These are phyloP conservation scores for Fusarium graminum DNA, from an alignment of 2,329 filamentous ascomycete genomes.

Conservation along the genomic window DNA sequence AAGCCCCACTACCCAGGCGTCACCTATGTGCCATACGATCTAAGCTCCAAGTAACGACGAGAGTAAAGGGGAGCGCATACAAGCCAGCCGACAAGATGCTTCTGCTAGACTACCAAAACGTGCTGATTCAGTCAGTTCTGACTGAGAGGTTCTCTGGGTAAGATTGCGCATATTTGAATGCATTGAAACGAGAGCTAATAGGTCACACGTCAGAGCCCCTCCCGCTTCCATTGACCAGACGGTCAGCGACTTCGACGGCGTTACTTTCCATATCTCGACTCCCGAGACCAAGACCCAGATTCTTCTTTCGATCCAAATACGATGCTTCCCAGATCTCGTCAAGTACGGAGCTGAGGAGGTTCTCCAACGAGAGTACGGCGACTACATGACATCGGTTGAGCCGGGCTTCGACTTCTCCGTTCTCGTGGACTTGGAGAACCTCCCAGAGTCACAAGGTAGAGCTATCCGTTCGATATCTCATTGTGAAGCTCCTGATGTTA, in stretches of 20 bases:
- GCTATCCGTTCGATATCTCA: neutral
- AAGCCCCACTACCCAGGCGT: slow-evolving; percentile 58
- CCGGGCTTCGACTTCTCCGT: slow-evolving; percentile 97
- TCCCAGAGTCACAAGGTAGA: slow-evolving; percentile 82
- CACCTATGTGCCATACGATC: slow-evolving; percentile 50
- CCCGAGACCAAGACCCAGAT: slow-evolving; percentile 95
- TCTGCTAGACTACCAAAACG: slow-evolving; percentile 98
- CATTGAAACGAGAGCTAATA: slow-evolving; percentile 53
- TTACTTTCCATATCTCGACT: slow-evolving; percentile 98
- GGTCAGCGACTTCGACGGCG: slow-evolving; percentile 98
- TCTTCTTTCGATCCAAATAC: slow-evolving; percentile 91
- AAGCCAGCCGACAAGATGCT: slow-evolving; percentile 71
- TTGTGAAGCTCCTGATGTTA: slow-evolving; percentile 19
- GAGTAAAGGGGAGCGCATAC: slow-evolving; percentile 47
- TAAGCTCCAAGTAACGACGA: slow-evolving; percentile 51
- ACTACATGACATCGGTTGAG: slow-evolving; percentile 89
- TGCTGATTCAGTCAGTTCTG: slow-evolving; percentile 94
- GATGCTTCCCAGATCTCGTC: slow-evolving; percentile 93
- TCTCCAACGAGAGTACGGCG: slow-evolving; percentile 92
- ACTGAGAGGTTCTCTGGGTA: slow-evolving; percentile 95
- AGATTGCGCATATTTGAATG: slow-evolving; percentile 42
- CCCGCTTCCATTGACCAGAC: slow-evolving; percentile 96
- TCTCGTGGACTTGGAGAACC: slow-evolving; percentile 85
- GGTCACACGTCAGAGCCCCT: slow-evolving; percentile 73
- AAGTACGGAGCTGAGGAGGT: slow-evolving; percentile 93